A percentile compares a stretch with the other conserved stretches of the same genome.
phyloP scores from a whole-genome alignment of 768 basidiomycete species.

The Mycena galericulata region DNA sequence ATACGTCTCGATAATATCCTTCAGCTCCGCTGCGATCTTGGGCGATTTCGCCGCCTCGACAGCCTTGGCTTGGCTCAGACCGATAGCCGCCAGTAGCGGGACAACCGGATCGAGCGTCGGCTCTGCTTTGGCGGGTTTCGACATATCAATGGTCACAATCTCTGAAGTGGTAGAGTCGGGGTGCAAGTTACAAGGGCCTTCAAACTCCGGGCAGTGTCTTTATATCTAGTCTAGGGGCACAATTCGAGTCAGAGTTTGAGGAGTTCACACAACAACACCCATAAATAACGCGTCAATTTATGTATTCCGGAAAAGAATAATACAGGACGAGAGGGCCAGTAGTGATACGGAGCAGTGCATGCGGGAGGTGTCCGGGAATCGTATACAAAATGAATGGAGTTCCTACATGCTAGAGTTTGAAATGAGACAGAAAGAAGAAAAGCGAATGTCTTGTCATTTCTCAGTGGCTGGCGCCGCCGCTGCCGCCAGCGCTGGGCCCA shows the following conservation, averaged over 20 bases:
- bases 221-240: neutral
- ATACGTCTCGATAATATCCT: constrained; percentile 73
- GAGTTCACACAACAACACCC: constrained; percentile 16
- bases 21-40: constrained; percentile 79
- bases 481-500: neutral
- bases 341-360: neutral
- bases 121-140: constrained; percentile 24
- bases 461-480: neutral
- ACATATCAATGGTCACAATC: constrained; percentile 21
- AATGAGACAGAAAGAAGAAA: too few species aligned
- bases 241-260: constrained; percentile 12
- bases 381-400: constrained; percentile 29
- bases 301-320: neutral
- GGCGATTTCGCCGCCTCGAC: constrained; percentile 84
- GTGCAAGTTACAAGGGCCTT: constrained; percentile 9
- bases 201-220: constrained; percentile 16
- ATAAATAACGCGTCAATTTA: constrained; percentile 29
- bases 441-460: neutral
- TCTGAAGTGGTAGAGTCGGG: too few species aligned
- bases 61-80: constrained; percentile 81
- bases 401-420: constrained; percentile 12
- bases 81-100: constrained; percentile 79
- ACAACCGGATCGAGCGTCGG: constrained; percentile 46
- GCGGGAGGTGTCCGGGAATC: too few species aligned
- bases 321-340: constrained; percentile 6